Evolutionary conservation across 2,329 filamentous ascomycete species (phyloP), one percentile per base, ranked within the genome.

Genomic region (Fusarium albosuccineum): DNA sequence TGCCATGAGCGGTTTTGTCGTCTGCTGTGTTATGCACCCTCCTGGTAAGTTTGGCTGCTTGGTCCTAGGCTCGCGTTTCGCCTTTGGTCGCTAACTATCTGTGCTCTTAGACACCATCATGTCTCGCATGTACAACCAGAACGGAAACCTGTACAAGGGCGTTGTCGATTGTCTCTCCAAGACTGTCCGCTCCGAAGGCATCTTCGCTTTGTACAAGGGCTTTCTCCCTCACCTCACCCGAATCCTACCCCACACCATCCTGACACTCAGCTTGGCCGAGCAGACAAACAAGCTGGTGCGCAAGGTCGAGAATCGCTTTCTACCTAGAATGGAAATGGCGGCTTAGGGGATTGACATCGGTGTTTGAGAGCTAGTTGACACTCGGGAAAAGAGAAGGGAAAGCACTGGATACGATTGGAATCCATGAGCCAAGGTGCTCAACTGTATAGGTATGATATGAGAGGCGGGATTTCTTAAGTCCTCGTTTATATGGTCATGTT

Each of bases 71-170:
- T 34, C 17, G 26, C 16, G 3, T 37, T 13, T 16, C 11, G 9
- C 34, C 7, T 37, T 34, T 7, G 29, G 54, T 41, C 53, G 46
- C 66, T 63, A 13, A 53, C 50, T 27, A 16, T 40, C 11, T 36
- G 57, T 46, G 11, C 27, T 27, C 36, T 9, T 64, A 87, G 96
- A 99, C 79, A 99, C 96, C 6, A 92, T 99, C 81, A 99, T 99
- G 96, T 96, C 93, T 65, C 91, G 96, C 66, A 91, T 99, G 85
- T 99, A 99, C 85, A 99, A 99, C 83, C 96, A 99, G 79, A 97
- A 94, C 65, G 96, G 96, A 53, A 97, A 97, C 77, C 86, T 99
- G n/a, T 99, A 99, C 84, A 90, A 87, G 71, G 92, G 94, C 60
- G 93, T 97, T 5, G 92, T 97, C 67, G 96, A 99, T 81, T 99